Evolutionary conservation across 108 stramenopile genomes (phyloP).

Genomic region (Cyclotella distinguenda): DNA sequence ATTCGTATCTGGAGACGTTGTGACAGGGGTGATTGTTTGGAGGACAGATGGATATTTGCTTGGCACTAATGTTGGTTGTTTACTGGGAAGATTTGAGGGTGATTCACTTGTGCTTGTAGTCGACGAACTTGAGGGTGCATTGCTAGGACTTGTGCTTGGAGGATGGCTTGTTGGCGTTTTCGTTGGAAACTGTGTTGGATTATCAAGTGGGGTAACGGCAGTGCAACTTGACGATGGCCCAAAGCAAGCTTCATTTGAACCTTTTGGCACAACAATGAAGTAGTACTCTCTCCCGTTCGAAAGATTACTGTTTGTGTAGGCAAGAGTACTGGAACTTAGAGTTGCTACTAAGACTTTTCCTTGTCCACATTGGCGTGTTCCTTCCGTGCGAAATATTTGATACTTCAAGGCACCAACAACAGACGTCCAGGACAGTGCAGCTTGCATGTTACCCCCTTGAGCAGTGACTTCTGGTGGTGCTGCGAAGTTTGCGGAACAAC

Average conservation of each 20-base stretch:
- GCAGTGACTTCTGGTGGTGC: slow-evolving; percentile 6
- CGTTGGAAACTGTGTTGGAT: not conserved
- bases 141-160: not conserved
- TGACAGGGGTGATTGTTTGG: too few relatives aligned
- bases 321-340: not conserved
- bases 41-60: too few relatives aligned
- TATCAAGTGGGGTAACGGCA: not conserved
- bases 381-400: slow-evolving; percentile 29
- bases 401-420: slow-evolving; percentile 17
- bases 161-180: not conserved
- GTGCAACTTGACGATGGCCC: slow-evolving; percentile 8
- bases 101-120: not conserved
- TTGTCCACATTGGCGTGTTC: slow-evolving; percentile 6
- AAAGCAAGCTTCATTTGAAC: slow-evolving; percentile 7
- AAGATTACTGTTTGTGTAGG: slow-evolving; percentile 11
- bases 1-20: too few relatives aligned
- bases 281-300: slow-evolving; percentile 21
- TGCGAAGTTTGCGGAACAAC: slow-evolving; percentile 3
- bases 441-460: slow-evolving; percentile 3
- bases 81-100: not conserved
- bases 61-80: too few relatives aligned
- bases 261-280: slow-evolving; percentile 22
- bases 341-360: slow-evolving; percentile 23
- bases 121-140: too few relatives aligned
- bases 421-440: slow-evolving; percentile 11